These are phyloP conservation scores for Pichia eremophila DNA, from an alignment of 805 yeast species.

Conservation along the genomic window DNA sequence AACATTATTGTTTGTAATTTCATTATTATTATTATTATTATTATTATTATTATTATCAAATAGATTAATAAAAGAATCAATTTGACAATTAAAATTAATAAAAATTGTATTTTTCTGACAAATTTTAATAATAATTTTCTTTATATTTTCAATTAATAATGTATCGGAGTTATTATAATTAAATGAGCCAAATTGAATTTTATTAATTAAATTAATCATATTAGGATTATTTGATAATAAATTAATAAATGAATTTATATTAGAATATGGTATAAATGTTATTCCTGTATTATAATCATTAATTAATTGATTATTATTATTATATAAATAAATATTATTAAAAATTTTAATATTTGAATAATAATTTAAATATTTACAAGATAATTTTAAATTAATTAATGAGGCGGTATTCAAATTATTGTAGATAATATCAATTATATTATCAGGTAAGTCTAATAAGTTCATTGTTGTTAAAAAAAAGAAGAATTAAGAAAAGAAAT, in stretches of 20 bases:
- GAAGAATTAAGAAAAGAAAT: not conserved
- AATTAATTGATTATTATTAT: not conserved
- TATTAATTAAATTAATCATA: not conserved
- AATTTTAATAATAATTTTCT: too few relatives aligned
- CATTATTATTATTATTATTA: not conserved
- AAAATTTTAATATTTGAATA: not conserved
- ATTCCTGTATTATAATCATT: not conserved
- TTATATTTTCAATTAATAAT: too few relatives aligned
- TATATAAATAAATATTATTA: slow-evolving; percentile 1
- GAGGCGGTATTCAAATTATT: not conserved
- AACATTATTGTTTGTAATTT: too few relatives aligned
- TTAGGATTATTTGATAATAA: not conserved
- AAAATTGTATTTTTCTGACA: not conserved
- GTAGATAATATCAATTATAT: slow-evolving; percentile 1
- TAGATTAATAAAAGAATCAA: not conserved
- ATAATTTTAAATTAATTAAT: not conserved
- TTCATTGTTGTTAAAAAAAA: not conserved
- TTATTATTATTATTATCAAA: not conserved
- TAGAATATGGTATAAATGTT: slow-evolving; percentile 2
- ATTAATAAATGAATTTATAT: not conserved
- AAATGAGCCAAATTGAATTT: not conserved
- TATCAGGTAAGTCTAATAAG: slow-evolving; percentile 3
- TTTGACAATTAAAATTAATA: not conserved
- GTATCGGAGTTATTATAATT: too few relatives aligned
- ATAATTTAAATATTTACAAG: not conserved